Percentiles rank a stretch among this genome's conserved stretches.
phyloP scores from a whole-genome alignment of 1,139 yeast genomes.

The Magnusiomyces suaveolens region DNA sequence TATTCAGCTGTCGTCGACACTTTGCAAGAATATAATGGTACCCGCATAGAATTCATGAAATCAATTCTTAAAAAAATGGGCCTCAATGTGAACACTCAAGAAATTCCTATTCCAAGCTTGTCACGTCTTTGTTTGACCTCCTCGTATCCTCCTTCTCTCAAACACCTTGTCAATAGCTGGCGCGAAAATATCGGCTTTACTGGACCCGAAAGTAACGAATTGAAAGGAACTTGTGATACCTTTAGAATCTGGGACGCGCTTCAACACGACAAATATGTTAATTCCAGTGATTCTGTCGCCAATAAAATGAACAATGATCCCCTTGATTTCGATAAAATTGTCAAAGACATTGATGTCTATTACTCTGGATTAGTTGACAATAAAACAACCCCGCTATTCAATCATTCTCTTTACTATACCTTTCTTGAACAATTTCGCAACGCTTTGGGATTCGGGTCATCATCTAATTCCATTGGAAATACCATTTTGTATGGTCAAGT shows the following conservation, averaged over 20 bases:
- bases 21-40: slow-evolving; percentile 38
- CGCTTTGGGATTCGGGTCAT: slow-evolving; percentile 7
- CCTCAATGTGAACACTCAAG: slow-evolving; percentile 47
- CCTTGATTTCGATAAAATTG: slow-evolving; percentile 42
- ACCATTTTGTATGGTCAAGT: slow-evolving; percentile 73
- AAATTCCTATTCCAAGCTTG: slow-evolving; percentile 49
- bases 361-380: slow-evolving; percentile 37
- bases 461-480: slow-evolving; percentile 45
- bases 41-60: slow-evolving; percentile 48
- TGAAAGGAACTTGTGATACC: slow-evolving; percentile 11
- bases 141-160: slow-evolving; percentile 21
- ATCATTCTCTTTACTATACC: slow-evolving; percentile 47
- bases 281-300: neutral
- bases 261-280: slow-evolving; percentile 1
- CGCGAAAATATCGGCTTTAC: slow-evolving; percentile 10
- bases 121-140: slow-evolving; percentile 53
- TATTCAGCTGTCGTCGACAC: slow-evolving; percentile 34
- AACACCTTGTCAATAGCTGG: slow-evolving; percentile 29
- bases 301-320: neutral
- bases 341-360: slow-evolving; percentile 46
- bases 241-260: slow-evolving; percentile 11
- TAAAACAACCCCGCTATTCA: slow-evolving; percentile 59
- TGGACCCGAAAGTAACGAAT: neutral
- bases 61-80: slow-evolving; percentile 52
- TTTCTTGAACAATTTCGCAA: slow-evolving; percentile 35